Conservation (phyloP, 441 rosid genomes). For the Mallotus repandus region DNA sequence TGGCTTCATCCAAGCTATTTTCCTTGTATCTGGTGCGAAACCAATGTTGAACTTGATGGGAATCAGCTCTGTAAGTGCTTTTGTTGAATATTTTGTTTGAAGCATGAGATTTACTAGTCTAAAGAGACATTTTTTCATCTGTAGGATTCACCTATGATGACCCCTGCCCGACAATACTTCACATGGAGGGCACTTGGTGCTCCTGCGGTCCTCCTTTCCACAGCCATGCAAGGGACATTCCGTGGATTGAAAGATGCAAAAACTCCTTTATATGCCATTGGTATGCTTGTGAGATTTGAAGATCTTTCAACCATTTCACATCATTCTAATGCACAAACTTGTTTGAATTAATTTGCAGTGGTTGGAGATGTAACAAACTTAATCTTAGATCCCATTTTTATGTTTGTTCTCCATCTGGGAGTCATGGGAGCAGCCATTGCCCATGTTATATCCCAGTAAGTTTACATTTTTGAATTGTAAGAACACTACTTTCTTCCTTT, state of each 20-base stretch:
- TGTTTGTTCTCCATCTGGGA: constrained; percentile 68
- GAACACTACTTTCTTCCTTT: no score
- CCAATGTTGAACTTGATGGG: constrained; percentile 90
- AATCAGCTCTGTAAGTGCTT: constrained; percentile 52
- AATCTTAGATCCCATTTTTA: constrained; percentile 74
- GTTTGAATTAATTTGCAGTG: constrained; percentile 39
- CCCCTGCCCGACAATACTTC: constrained; percentile 71
- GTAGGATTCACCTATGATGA: constrained; percentile 80
- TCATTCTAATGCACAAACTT: constrained; percentile 22
- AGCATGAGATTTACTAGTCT: not conserved
- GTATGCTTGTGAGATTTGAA: constrained; percentile 31
- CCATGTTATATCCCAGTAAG: constrained; percentile 94
- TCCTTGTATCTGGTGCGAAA: constrained; percentile 66
- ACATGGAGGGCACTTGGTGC: constrained; percentile 84
- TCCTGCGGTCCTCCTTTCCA: constrained; percentile 81
- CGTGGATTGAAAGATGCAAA: constrained; percentile 84
- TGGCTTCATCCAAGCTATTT: constrained; percentile 69
- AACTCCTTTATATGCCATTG: constrained; percentile 74
- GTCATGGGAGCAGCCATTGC: constrained; percentile 93
- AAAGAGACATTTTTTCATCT: constrained; percentile 3
- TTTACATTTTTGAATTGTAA: not conserved
- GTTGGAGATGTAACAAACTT: constrained; percentile 80
- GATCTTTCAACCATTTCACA: not conserved
- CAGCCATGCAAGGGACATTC: constrained; percentile 84
- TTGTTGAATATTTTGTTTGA: not conserved